Conservation (phyloP, 257 asterid species). For the Scutellaria minor region DNA sequence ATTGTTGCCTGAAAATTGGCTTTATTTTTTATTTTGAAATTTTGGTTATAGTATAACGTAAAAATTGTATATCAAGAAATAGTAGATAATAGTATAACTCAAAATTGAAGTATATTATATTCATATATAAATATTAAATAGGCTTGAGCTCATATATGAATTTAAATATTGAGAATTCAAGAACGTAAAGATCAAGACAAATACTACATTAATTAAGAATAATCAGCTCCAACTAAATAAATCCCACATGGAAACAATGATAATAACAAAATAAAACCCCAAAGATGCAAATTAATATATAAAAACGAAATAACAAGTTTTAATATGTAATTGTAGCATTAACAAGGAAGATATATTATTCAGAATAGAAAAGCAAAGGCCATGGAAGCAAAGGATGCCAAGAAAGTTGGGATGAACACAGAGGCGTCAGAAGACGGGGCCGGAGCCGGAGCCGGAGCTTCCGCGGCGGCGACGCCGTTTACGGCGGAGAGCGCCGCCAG, state of each 20-base stretch:
- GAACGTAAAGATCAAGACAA: background rate
- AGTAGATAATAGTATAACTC: too few relatives aligned
- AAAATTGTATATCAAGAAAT: too few relatives aligned
- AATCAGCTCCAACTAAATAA: background rate
- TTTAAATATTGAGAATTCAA: background rate
- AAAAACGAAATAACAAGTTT: background rate
- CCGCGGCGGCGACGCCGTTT: slow-evolving; percentile 53
- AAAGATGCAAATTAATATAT: background rate
- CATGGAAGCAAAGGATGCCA: slow-evolving; percentile 51
- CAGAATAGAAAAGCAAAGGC: slow-evolving; percentile 53
- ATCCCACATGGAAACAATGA: slow-evolving; percentile 20
- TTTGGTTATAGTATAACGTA: too few relatives aligned
- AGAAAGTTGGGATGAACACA: slow-evolving; percentile 48
- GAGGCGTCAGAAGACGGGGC: slow-evolving; percentile 56
- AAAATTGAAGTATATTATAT: too few relatives aligned
- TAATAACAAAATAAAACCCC: background rate
- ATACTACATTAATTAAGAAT: slow-evolving; percentile 3
- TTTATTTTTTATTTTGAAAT: too few relatives aligned
- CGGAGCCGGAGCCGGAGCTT: slow-evolving; percentile 66
- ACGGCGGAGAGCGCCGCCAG: slow-evolving; percentile 51
- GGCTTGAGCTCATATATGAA: too few relatives aligned
- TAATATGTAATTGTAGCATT: background rate
- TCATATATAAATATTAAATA: too few relatives aligned
- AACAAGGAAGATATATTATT: slow-evolving; percentile 1
- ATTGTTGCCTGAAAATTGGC: too few relatives aligned